Conservation (phyloP, 495 filamentous ascomycete species). For the Penicillium maclennaniae region DNA sequence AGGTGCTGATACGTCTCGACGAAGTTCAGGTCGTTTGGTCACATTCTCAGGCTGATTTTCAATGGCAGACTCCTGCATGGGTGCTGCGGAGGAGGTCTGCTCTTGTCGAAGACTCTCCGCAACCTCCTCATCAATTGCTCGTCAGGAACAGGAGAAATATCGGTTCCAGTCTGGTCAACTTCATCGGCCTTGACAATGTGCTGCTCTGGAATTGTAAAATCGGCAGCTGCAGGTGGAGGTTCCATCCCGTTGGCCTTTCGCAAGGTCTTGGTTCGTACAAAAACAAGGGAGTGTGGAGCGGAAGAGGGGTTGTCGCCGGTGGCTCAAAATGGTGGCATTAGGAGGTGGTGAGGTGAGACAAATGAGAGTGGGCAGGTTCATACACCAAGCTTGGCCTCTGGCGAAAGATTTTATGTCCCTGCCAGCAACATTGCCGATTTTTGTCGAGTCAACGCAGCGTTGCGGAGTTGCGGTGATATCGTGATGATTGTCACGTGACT, state of each 20-base stretch:
- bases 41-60: slow-evolving; percentile 13
- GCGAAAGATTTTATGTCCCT: slow-evolving; percentile 1
- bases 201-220: slow-evolving; percentile 28
- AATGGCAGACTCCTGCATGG: slow-evolving; percentile 4
- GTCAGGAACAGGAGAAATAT: slow-evolving; percentile 48
- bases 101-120: slow-evolving; percentile 48
- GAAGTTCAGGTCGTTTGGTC: slow-evolving; percentile 50
- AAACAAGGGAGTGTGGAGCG: slow-evolving; percentile 7
- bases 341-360: slow-evolving; percentile 2
- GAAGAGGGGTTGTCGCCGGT: background rate
- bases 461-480: slow-evolving; percentile 9
- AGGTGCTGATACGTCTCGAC: slow-evolving; percentile 53
- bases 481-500: slow-evolving; percentile 8
- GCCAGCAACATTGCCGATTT: background rate
- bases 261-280: slow-evolving; percentile 1
- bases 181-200: slow-evolving; percentile 55
- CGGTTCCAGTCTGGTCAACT: slow-evolving; percentile 51
- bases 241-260: slow-evolving; percentile 28
- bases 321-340: slow-evolving; percentile 5
- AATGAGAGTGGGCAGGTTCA: background rate
- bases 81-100: slow-evolving; percentile 24
- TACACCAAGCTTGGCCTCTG: background rate
- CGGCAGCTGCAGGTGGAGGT: slow-evolving; percentile 16
- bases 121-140: slow-evolving; percentile 48
- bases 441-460: background rate